These are phyloP conservation scores for Gaeumannomyces sp. DNA, from an alignment of 2,329 filamentous ascomycete species.

Conservation along the genomic window DNA sequence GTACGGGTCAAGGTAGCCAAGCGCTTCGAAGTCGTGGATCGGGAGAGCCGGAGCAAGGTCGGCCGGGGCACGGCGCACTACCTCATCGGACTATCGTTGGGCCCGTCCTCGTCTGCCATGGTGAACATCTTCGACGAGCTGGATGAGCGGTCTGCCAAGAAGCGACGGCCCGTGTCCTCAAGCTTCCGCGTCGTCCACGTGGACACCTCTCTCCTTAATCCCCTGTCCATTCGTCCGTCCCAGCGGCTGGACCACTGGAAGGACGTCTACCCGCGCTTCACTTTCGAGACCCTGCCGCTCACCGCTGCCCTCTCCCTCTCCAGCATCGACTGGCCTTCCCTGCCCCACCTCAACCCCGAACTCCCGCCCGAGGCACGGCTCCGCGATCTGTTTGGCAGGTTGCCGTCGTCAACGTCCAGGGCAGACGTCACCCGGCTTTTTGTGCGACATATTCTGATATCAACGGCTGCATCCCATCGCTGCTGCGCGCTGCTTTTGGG, in stretches of 20 bases:
- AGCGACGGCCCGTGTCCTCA: neutral
- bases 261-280: conserved; percentile 58
- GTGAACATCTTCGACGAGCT: conserved; percentile 65
- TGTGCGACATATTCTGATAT: conserved; percentile 63
- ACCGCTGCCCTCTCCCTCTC: conserved; percentile 49
- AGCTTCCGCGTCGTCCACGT: conserved; percentile 57
- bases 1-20: conserved; percentile 74
- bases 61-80: conserved; percentile 36
- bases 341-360: conserved; percentile 26
- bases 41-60: conserved; percentile 34
- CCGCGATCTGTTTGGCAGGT: conserved; percentile 46
- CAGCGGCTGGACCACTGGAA: conserved; percentile 48
- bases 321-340: conserved; percentile 47
- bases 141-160: conserved; percentile 38
- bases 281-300: conserved; percentile 58
- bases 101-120: conserved; percentile 71
- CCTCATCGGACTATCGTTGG: conserved; percentile 76
- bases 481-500: conserved; percentile 75
- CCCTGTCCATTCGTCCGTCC: neutral
- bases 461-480: conserved; percentile 49
- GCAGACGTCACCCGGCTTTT: conserved; percentile 68
- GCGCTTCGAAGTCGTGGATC: conserved; percentile 51
- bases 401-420: conserved; percentile 69
- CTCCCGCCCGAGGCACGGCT: conserved; percentile 38
- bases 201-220: conserved; percentile 23